These are phyloP conservation scores for Phytopythium delawarense DNA, from an alignment of 352 stramenopile genomes.

Conservation along the genomic window DNA sequence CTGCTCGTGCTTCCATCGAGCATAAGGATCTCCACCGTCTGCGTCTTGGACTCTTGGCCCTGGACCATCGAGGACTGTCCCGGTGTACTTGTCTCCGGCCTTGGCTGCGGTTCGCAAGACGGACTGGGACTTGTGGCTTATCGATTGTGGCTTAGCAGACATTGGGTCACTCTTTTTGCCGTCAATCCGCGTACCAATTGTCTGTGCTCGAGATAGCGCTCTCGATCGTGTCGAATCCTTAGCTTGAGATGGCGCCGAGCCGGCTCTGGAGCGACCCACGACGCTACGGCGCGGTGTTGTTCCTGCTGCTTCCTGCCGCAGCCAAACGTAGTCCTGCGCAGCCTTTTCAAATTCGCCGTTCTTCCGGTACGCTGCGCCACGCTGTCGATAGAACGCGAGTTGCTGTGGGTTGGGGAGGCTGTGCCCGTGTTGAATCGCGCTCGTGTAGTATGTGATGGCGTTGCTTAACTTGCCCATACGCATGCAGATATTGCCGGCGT, in stretches of 20 bases:
- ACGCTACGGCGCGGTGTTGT: not conserved
- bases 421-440: slow-evolving; percentile 31
- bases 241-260: not conserved
- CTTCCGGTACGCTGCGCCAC: slow-evolving; percentile 50
- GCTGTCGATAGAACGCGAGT: slow-evolving; percentile 43
- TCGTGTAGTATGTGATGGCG: slow-evolving; percentile 41
- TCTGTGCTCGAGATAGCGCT: not conserved
- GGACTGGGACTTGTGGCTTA: not conserved
- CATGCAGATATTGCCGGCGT: slow-evolving; percentile 55
- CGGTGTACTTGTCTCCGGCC: not conserved
- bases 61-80: not conserved
- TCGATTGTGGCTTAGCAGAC: not conserved
- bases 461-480: slow-evolving; percentile 24
- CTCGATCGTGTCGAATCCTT: not conserved
- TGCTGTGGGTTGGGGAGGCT: not conserved
- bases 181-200: not conserved
- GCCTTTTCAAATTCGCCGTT: slow-evolving; percentile 59
- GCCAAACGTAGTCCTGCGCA: slow-evolving; percentile 41
- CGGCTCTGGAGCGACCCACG: not conserved
- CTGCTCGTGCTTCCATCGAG: slow-evolving; percentile 3
- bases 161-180: not conserved
- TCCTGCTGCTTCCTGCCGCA: slow-evolving; percentile 2
- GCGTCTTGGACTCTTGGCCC: not conserved
- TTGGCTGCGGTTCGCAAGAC: not conserved
- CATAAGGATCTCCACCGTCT: not conserved